A percentile compares a stretch with the other conserved stretches of the same genome.
phyloP scores from a whole-genome alignment of 1,284 basidiomycete species.

The Gastroboletus turbinatus region DNA sequence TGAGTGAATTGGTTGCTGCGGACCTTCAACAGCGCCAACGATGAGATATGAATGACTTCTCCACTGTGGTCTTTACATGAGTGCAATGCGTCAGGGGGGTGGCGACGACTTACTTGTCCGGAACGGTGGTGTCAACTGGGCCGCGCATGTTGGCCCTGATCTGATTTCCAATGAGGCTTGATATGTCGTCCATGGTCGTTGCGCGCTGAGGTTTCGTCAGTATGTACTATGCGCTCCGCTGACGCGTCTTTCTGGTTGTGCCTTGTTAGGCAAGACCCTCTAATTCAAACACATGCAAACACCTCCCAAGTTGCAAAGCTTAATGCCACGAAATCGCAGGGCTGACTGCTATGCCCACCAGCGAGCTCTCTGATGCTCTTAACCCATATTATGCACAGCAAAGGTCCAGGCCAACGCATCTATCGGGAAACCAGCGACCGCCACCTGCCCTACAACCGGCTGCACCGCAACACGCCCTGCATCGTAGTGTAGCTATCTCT shows the following conservation, averaged over 20 bases:
- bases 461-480: conserved; percentile 41
- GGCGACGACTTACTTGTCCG: conserved; percentile 63
- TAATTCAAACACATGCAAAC: conserved; percentile 32
- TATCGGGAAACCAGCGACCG: conserved; percentile 15
- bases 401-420: conserved; percentile 36
- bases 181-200: conserved; percentile 42
- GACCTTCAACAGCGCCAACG: conserved; percentile 90
- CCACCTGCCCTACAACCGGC: conserved; percentile 24
- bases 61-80: conserved; percentile 55
- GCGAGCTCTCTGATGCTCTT: conserved; percentile 74
- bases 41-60: conserved; percentile 96
- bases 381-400: conserved; percentile 60
- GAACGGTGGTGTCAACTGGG: conserved; percentile 52
- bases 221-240: conserved; percentile 23
- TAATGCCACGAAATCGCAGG: neutral
- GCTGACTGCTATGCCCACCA: conserved; percentile 46
- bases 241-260: conserved; percentile 49
- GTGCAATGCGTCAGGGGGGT: conserved; percentile 2
- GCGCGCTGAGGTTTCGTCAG: neutral
- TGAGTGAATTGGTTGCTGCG: neutral
- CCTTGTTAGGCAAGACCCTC: conserved; percentile 37
- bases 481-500: conserved; percentile 57
- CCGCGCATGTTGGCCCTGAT: conserved; percentile 36
- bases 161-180: conserved; percentile 57
- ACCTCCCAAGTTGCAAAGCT: conserved; percentile 4